Evolutionary conservation across 495 filamentous ascomycete species (phyloP), one percentile per base, ranked within the genome.

Genomic region (Aspergillus saccharolyticus): DNA sequence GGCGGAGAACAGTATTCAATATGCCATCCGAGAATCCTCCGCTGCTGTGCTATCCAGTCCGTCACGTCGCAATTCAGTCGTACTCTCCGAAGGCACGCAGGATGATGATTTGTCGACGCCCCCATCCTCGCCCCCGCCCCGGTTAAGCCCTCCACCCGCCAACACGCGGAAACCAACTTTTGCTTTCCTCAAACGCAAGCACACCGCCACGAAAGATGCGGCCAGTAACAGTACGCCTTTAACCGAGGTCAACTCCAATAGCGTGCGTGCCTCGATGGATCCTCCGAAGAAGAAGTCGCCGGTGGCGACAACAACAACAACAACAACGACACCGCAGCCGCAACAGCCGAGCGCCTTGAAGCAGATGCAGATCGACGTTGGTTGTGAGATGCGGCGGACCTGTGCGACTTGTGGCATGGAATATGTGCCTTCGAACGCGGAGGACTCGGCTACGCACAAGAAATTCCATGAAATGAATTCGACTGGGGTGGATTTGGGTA

Each of bases 381-480:
- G 85, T 16, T 76, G 74, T 57, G 74, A 82, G 45, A 68, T 81
- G 42, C 75, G 80, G 49, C 82, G 80, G 57, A 82, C 78, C n/a
- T 90, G 87, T 67, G 74, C 72, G 39, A 74, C 71, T 1, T 90
- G 87, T 65, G 83, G 80, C 0, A 90, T 90, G 87, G 83, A 86
- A 56, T 90, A 89, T 65, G 77, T 86, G 42, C 80, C 85, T 14
- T 87, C 85, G 0, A 82, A 83, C 20, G 71, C 74, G 43, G 85
- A 88, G 60, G 87, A 90, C 59, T 74, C 77, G 33, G 77, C 77
- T 2, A 63, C 89, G 39, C 87, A 90, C 63, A 83, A 80, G 62
- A 85, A 83, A 53, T 89, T 84, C 61, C 88, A 89, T 68, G 81
- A 79, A 42, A 82, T 83, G 74, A 85, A 85, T 52, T 73, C 79